Evolutionary conservation across 495 filamentous ascomycete genomes (phyloP), one percentile per base, ranked within the genome.

Genomic region (Glonium stellatum): DNA sequence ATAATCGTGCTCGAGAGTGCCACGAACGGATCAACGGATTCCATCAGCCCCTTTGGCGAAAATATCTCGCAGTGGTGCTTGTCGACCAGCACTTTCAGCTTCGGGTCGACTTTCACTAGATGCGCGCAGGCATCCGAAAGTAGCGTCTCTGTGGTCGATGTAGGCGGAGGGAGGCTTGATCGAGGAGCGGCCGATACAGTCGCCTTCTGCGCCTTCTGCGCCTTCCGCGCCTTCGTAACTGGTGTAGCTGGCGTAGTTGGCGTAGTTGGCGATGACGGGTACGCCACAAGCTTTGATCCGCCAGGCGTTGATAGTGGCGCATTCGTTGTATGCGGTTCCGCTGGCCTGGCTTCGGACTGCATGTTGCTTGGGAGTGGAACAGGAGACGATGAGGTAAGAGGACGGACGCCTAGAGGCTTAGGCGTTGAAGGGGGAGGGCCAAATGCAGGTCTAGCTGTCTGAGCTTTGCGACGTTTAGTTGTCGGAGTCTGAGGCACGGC

Each of bases 21-120:
- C 54, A 83, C 84, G 69, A 97, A 98, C 3, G 93, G 92, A 71
- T 97, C 88, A 61, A 96, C 80, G 62, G 83, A 75, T 73, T 97
- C 92, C 18, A 84, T 82, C 18, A 98, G 73, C 0, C 90, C 92
- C 54, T 87, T 85, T 1, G 90, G 82, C 6, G 87, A 88, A 73
- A 97, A 96, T 12, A 93, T 69, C 39, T 75, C 69, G 69, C 93
- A 98, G 52, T 77, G 84, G 68, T 97, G 79, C 62, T 80, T 76
- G 53, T 87, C 84, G 61, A 97, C 83, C 12, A 97, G 74, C 0
- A 81, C 74, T 68, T 82, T 79, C 57, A 98, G 80, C 49, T 85
- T 85, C 5, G 87, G 76, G 60, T 96, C 92, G 15, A 87, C 80
- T 21, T 78, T 79, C 66, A 92, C 82, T 8, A 98, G 75, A 72